Conservation (phyloP, 2,329 filamentous ascomycete genomes). For the Sporothrix dimorphospora region DNA sequence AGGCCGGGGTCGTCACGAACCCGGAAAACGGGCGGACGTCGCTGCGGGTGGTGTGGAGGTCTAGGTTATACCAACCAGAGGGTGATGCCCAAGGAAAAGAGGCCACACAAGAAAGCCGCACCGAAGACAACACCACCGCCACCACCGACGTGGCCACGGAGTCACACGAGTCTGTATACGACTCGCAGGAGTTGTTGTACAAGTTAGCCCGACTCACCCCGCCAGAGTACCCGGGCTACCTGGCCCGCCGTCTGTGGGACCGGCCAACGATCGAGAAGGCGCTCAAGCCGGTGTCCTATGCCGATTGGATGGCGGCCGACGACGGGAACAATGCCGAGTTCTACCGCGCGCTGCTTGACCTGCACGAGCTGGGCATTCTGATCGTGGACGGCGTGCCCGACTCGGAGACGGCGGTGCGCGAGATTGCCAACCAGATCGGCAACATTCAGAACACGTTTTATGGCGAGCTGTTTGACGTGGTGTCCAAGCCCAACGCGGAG, state of each 20-base stretch:
- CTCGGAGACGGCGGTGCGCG: conserved; percentile 65
- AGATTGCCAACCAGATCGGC: conserved; percentile 74
- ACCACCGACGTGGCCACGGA: neutral
- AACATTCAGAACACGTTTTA: conserved; percentile 86
- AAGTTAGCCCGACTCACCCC: conserved; percentile 45
- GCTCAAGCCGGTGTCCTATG: conserved; percentile 62
- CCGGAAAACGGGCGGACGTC: neutral
- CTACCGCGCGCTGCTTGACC: conserved; percentile 61
- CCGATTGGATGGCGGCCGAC: conserved; percentile 67
- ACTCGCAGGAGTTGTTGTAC: conserved; percentile 28
- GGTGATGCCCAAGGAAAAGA: neutral
- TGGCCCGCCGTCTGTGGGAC: conserved; percentile 48
- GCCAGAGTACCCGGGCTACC: conserved; percentile 45
- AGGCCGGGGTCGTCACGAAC: neutral
- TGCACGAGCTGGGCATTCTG: conserved; percentile 71
- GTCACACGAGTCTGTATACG: conserved; percentile 23
- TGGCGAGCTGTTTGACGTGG: conserved; percentile 87
- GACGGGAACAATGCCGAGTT: conserved; percentile 51
- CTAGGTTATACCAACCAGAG: too few relatives aligned
- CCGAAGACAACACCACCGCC: neutral
- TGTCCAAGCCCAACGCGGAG: conserved; percentile 77
- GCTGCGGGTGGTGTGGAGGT: conserved; percentile 24
- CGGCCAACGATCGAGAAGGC: conserved; percentile 42
- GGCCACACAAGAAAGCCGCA: neutral
- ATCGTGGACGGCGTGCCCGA: conserved; percentile 76